Base-by-base conservation (phyloP, 768 basidiomycete genomes). In the Baorangia bicolor region DNA sequence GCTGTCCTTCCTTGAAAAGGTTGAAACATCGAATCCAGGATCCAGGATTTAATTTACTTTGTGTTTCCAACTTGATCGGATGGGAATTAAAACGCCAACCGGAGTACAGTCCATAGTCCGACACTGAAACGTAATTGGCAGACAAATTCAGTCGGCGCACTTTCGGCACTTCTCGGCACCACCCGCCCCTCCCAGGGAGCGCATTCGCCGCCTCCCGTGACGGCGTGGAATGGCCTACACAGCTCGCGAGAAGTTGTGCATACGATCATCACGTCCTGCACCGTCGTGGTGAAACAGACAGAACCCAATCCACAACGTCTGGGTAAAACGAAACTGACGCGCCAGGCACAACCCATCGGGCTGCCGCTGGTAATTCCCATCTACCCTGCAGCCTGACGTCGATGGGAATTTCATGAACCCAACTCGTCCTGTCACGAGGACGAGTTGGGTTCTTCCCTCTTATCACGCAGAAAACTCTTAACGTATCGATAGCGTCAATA, bases 41-140 rank as follows among this genome's bases (percentile, higher is more conserved):
- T 37, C n/a, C 31, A 6, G 18, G 42, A 31, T 27, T 38, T 39
- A 20, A 50, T 46, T 31, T 41, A 9, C 30, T n/a, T n/a, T 4
- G 31, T 33, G 33, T 27, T 40, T 34, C 28, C 40, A 21, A 20
- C 21, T 35, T 9, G 41, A 13, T 38, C 21, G 33, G 55, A 41
- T 42, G 60, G 54, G 42, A 57, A 62, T 18, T 23, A 40, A 48
- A 31, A 25, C 27, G 11, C 44, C 8, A 14, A 4, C 45, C 53
- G 44, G 44, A n/a, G 4, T 25, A 38, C n/a, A 41, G 14, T 7
- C 21, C 35, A 20, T 20, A 5, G 2, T 43, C 3, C 13, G 7
- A 3, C 27, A n/a, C 10, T 23, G 47, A 30, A 28, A 28, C 21
- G 18, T 4, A 27, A 38, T 38, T 13, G 10, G n/a, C 20, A 39